Base-by-base conservation (phyloP, 2,329 filamentous ascomycete species). In the Tolypocladium guangdongense region DNA sequence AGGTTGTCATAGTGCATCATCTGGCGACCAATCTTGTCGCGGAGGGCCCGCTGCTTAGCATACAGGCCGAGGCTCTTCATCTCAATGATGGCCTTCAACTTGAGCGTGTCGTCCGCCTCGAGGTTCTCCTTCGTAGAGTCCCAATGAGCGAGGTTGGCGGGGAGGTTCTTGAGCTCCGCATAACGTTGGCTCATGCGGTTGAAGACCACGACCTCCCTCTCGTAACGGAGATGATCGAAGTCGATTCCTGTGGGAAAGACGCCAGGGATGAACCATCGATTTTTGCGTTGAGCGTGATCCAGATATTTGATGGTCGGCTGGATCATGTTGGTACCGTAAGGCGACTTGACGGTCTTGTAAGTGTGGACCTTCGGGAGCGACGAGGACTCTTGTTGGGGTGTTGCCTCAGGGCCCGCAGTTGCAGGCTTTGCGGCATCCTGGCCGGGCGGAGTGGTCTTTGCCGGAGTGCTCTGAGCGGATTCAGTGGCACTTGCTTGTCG, bases 1-100 rank as follows among this genome's bases (percentile, higher is more conserved):
- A 97, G 81, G 63, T 96, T 97, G 65, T 97, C 91, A 55, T 92
- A 95, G 64, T 95, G 86, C 67, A 96, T 85, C 86, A 99, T 95
- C 66, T 95, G 88, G 52, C 88, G 84, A 52, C 90, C 88, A 58
- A 99, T 86, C 67, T 87, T 87, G 61, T 93, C 88, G 54, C 95
- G 86, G 61, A 99, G 75, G 11, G 86, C 81, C 49, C 88, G 84
- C 68, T 99, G 93, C 70, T 95, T 95, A 0, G 88, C 84, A 51
- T 96, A 84, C n/a, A 96, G 73, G 50, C 84, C 84, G 37, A 97
- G 78, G 66, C 88, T 88, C 77, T 96, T 97, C 76, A 95, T 90
- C 73, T 99, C 93, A 55, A 99, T 96, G 59, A 96, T 78, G 27
- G 91, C 88, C 68, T 92, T 91, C 51, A 90, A 74, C 74, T 96